phyloP scores from a whole-genome alignment of 495 filamentous ascomycete species.

The Chaetomium cochliodes region DNA sequence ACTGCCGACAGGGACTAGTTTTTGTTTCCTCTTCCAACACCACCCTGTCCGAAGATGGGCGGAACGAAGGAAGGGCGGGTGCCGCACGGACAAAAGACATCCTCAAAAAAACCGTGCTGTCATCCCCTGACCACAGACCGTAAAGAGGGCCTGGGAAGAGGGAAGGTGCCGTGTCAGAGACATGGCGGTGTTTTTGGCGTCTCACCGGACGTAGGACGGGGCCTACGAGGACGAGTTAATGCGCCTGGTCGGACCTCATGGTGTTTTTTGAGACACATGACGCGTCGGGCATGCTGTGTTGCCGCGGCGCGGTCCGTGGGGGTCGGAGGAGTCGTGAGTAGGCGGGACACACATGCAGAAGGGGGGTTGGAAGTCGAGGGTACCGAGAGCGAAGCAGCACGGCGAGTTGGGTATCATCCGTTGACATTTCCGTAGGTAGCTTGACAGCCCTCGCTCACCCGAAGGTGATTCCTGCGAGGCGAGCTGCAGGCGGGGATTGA shows the following conservation, averaged over 20 bases:
- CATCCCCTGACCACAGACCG: slow-evolving; percentile 45
- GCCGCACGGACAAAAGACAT: slow-evolving; percentile 75
- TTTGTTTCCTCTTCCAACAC: slow-evolving; percentile 75
- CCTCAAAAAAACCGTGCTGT: slow-evolving; percentile 72
- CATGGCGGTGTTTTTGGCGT: slow-evolving; percentile 57
- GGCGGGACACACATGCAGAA: slow-evolving; percentile 32
- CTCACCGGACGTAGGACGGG: slow-evolving; percentile 53
- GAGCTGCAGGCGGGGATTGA: slow-evolving; percentile 26
- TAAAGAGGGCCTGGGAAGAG: slow-evolving; percentile 39
- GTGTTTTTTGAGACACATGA: slow-evolving; percentile 24
- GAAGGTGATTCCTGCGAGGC: slow-evolving; percentile 49
- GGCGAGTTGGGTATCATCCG: slow-evolving; percentile 33
- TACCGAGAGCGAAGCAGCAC: slow-evolving; percentile 39
- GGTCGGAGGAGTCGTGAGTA: slow-evolving; percentile 28
- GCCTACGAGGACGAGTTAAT: slow-evolving; percentile 68
- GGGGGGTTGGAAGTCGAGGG: slow-evolving; percentile 29
- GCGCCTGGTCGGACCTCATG: slow-evolving; percentile 60
- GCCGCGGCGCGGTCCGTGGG: slow-evolving; percentile 44
- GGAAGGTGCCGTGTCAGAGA: slow-evolving; percentile 28
- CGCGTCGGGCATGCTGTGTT: slow-evolving; percentile 40
- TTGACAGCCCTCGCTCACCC: slow-evolving; percentile 42
- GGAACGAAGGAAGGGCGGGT: slow-evolving; percentile 54
- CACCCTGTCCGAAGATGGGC: slow-evolving; percentile 22
- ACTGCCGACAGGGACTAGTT: slow-evolving; percentile 78
- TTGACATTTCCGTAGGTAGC: slow-evolving; percentile 42